Percentiles rank a stretch among this genome's conserved stretches.
These are phyloP conservation scores for Gryganskiella cystojenkinii DNA, from an alignment of 192 early-diverging fungal genomes.

Conservation along the genomic window DNA sequence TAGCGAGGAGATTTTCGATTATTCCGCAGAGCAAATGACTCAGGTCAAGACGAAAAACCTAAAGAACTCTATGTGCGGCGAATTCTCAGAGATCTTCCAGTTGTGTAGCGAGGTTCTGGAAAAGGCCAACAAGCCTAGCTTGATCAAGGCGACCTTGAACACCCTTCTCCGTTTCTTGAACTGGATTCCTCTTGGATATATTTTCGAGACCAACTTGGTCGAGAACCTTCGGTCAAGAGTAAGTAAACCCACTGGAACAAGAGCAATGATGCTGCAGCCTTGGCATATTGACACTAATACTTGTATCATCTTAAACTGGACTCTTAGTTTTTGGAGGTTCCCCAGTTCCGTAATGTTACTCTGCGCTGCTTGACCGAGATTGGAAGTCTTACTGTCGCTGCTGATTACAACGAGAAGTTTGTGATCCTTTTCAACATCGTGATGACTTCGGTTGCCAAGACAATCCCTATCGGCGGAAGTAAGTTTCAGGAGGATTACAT, in stretches of 20 bases:
- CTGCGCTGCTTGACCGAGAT: conserved; percentile 99
- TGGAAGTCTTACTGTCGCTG: conserved; percentile 82
- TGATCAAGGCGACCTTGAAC: conserved; percentile 93
- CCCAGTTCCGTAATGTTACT: conserved; percentile 91
- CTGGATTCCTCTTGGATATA: conserved; percentile 99
- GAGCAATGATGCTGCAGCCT: background rate
- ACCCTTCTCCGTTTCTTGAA: conserved; percentile 95
- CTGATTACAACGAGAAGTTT: conserved; percentile 89
- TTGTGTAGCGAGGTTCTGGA: conserved; percentile 96
- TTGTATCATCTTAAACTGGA: background rate
- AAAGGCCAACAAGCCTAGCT: conserved; percentile 86
- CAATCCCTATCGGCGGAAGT: conserved; percentile 78
- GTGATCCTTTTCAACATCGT: conserved; percentile 88
- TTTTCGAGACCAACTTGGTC: conserved; percentile 96
- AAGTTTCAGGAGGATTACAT: conserved; percentile 22
- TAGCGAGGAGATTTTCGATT: conserved; percentile 99
- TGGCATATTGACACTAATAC: background rate
- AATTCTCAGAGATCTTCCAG: conserved; percentile 96
- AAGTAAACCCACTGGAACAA: conserved; percentile 17
- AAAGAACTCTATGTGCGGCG: conserved; percentile 94
- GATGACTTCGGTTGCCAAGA: conserved; percentile 72
- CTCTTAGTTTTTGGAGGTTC: conserved; percentile 84
- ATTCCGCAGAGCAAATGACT: conserved; percentile 98
- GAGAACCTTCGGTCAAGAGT: conserved; percentile 83
- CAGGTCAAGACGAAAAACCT: conserved; percentile 93